phyloP scores from a whole-genome alignment of 192 early-diverging fungal species.

The Thamnidium elegans region DNA sequence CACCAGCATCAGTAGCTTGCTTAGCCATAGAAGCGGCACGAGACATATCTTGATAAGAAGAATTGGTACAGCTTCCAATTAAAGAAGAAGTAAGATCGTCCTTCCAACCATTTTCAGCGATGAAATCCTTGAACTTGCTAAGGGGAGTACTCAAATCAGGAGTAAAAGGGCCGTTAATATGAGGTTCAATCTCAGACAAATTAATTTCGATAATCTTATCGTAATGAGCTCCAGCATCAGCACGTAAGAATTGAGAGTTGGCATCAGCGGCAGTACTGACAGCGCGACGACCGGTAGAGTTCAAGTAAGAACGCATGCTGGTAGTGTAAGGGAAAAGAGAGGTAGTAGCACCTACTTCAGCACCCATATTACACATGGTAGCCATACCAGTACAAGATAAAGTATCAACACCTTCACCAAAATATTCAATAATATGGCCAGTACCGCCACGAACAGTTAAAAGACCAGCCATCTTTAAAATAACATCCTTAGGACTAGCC shows the following conservation, averaged over 20 bases:
- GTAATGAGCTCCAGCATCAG: conserved; percentile 74
- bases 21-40: conserved; percentile 86
- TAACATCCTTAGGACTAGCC: conserved; percentile 94
- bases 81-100: conserved; percentile 83
- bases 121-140: conserved; percentile 76
- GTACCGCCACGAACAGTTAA: conserved; percentile 88
- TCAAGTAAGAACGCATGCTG: conserved; percentile 85
- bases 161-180: conserved; percentile 98
- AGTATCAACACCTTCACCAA: conserved; percentile 85
- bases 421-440: conserved; percentile 96
- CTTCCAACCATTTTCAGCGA: conserved; percentile 82
- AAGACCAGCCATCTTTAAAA: conserved; percentile 68
- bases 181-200: conserved; percentile 85
- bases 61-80: conserved; percentile 98
- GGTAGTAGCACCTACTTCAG: conserved; percentile 97
- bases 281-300: conserved; percentile 73
- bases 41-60: conserved; percentile 95
- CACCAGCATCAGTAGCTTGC: conserved; percentile 80
- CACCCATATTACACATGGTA: conserved; percentile 99
- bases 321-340: conserved; percentile 92
- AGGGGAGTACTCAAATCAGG: conserved; percentile 94
- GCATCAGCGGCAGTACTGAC: conserved; percentile 75
- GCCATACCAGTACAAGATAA: conserved; percentile 99
- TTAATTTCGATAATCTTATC: conserved; percentile 96
- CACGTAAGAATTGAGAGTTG: conserved; percentile 60